phyloP scores from a whole-genome alignment of 164 flowering plant species.

The Liquidambar formosana region DNA sequence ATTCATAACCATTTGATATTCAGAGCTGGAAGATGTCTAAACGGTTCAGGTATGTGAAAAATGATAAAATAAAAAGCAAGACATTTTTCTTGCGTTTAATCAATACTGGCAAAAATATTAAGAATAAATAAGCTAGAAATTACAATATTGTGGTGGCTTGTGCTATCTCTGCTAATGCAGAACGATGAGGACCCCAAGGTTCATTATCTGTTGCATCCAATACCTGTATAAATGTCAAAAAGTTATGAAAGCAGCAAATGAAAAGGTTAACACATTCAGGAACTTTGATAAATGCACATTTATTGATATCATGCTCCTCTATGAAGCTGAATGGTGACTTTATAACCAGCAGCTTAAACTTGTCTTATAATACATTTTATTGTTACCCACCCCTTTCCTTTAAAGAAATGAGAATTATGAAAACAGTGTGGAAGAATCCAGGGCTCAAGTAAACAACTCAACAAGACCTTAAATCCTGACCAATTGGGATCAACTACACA shows the following conservation, averaged over 20 bases:
- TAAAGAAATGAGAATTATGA: background rate
- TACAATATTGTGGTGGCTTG: constrained; percentile 96
- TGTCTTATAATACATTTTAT: no score
- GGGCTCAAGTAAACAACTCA: background rate
- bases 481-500: no score
- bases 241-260: background rate
- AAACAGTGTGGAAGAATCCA: background rate
- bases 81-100: background rate
- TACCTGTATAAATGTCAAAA: constrained; percentile 47
- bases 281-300: background rate
- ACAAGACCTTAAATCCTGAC: background rate
- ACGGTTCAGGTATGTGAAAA: constrained; percentile 8
- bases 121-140: constrained; percentile 2
- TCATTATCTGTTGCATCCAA: constrained; percentile 96
- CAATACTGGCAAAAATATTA: background rate
- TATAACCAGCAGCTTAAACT: background rate
- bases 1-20: constrained; percentile 91
- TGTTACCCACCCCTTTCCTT: no score
- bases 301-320: background rate
- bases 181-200: constrained; percentile 99
- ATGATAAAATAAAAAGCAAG: constrained; percentile 6
- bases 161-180: constrained; percentile 93
- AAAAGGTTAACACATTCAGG: background rate
- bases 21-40: constrained; percentile 58
- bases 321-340: background rate